These are phyloP conservation scores for Candida anglica DNA, from an alignment of 805 yeast species.

Conservation along the genomic window DNA sequence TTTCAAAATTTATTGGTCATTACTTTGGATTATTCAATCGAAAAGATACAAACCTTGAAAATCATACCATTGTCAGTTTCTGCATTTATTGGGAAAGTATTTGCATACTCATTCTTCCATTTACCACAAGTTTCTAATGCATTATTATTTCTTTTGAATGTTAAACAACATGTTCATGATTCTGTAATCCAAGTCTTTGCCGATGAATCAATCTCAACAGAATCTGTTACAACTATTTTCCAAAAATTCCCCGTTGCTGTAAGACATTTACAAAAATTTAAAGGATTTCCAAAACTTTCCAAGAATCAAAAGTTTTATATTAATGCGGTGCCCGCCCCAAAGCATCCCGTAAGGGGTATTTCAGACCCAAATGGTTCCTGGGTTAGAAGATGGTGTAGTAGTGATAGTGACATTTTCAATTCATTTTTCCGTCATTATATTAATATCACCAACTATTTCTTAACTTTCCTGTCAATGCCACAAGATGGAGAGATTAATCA, in stretches of 20 bases:
- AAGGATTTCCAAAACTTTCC: constrained; percentile 30
- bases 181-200: constrained; percentile 8
- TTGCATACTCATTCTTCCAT: constrained; percentile 59
- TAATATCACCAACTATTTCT: constrained; percentile 15
- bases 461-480: background rate
- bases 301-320: constrained; percentile 21
- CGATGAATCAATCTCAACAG: background rate
- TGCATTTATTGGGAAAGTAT: constrained; percentile 67
- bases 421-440: constrained; percentile 61
- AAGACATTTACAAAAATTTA: constrained; percentile 25
- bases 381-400: constrained; percentile 58
- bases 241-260: constrained; percentile 23
- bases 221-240: background rate
- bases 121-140: constrained; percentile 56
- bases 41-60: constrained; percentile 43
- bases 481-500: constrained; percentile 3
- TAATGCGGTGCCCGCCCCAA: constrained; percentile 37
- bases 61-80: constrained; percentile 51
- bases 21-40: constrained; percentile 52
- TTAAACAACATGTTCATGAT: constrained; percentile 45
- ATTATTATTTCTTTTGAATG: constrained; percentile 51
- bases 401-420: constrained; percentile 55
- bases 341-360: constrained; percentile 44
- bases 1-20: constrained; percentile 38
- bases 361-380: constrained; percentile 57